Percentiles rank a stretch among this genome's conserved stretches.
phyloP scores from a whole-genome alignment of 345 rosid genomes.

The Syzygium aqueum region DNA sequence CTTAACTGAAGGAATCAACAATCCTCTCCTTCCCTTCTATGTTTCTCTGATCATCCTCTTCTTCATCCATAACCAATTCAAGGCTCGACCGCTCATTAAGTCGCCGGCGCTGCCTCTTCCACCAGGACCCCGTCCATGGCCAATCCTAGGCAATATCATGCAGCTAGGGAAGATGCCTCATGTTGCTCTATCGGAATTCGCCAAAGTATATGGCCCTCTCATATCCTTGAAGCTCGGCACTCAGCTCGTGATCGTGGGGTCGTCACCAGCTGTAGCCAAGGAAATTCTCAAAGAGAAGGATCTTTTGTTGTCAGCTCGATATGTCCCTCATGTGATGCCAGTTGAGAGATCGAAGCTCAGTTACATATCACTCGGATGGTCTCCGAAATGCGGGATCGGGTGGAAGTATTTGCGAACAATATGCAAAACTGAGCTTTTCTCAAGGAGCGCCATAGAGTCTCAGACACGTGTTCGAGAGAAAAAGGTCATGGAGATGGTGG shows the following conservation, averaged over 20 bases:
- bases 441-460: slow-evolving; percentile 12
- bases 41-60: slow-evolving; percentile 5
- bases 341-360: slow-evolving; percentile 17
- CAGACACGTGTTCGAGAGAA: slow-evolving; percentile 5
- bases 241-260: slow-evolving; percentile 23
- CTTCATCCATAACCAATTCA: slow-evolving; percentile 9
- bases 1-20: not conserved
- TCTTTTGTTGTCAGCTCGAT: slow-evolving; percentile 17
- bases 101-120: slow-evolving; percentile 7
- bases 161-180: slow-evolving; percentile 21
- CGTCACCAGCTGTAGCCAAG: slow-evolving; percentile 16
- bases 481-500: slow-evolving; percentile 16
- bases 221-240: slow-evolving; percentile 20
- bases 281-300: slow-evolving; percentile 26
- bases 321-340: slow-evolving; percentile 21
- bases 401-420: slow-evolving; percentile 14
- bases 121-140: slow-evolving; percentile 27
- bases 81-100: not conserved
- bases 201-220: slow-evolving; percentile 19
- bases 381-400: slow-evolving; percentile 15
- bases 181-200: slow-evolving; percentile 3
- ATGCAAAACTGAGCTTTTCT: slow-evolving; percentile 20
- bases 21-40: slow-evolving; percentile 3
- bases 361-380: slow-evolving; percentile 18
- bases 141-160: slow-evolving; percentile 23